Percentiles rank a stretch among this genome's conserved stretches.
Evolutionary conservation across 2,329 filamentous ascomycete species (phyloP).

Genomic region (Epichloe sylvatica): DNA sequence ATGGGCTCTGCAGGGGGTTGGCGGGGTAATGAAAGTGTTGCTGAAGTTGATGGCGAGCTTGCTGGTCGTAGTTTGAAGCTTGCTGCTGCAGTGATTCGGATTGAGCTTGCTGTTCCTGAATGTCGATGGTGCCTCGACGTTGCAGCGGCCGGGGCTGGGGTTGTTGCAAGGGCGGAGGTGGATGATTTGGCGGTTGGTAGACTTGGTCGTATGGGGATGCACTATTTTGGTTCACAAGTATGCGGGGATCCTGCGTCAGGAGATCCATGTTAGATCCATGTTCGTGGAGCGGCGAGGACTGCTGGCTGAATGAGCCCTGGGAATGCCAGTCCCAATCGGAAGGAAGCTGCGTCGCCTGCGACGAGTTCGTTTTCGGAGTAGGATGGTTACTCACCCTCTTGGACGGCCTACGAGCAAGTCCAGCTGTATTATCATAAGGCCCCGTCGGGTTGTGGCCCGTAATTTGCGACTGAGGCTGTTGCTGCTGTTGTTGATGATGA

Average conservation of each 20-base stretch:
- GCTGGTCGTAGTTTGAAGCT: conserved; percentile 18
- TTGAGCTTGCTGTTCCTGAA: conserved; percentile 22
- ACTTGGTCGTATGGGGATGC: conserved; percentile 36
- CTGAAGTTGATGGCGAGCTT: conserved; percentile 19
- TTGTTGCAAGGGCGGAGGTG: conserved; percentile 11
- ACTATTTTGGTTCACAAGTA: conserved; percentile 20
- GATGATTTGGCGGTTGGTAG: conserved; percentile 20
- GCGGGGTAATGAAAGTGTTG: conserved; percentile 12
- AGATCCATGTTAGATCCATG: conserved; percentile 27
- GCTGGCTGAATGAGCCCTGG: conserved; percentile 9
- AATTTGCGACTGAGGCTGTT: conserved; percentile 2
- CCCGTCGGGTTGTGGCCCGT: conserved; percentile 14
- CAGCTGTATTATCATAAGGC: conserved; percentile 35
- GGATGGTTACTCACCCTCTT: conserved; percentile 41
- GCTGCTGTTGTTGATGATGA: conserved; percentile 11
- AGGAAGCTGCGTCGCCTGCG: conserved; percentile 10
- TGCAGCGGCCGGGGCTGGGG: conserved; percentile 14
- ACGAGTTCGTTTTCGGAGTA: conserved; percentile 28
- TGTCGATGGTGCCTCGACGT: conserved; percentile 11
- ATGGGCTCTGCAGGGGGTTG: conserved; percentile 10
- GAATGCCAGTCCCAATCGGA: conserved; percentile 11
- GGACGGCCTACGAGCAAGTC: conserved; percentile 40
- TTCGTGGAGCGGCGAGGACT: conserved; percentile 29
- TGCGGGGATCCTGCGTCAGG: conserved; percentile 26
- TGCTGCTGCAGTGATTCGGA: conserved; percentile 15